These are phyloP conservation scores for Alectoria sarmentosa DNA, from an alignment of 495 filamentous ascomycete genomes.

Conservation along the genomic window DNA sequence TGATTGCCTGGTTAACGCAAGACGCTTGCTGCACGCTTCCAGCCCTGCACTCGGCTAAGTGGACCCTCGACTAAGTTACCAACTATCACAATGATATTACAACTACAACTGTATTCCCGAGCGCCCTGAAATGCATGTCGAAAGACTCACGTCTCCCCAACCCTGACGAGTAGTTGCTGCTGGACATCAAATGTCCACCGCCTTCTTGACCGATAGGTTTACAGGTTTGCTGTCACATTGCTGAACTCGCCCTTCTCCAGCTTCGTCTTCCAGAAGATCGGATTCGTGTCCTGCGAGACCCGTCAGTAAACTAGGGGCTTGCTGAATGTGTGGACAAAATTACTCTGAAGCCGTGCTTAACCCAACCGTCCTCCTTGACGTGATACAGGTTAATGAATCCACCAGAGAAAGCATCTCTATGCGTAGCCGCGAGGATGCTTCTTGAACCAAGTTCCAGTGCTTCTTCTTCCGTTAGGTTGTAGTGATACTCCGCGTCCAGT, in stretches of 20 bases:
- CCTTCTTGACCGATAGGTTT: not conserved
- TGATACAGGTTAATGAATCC: conserved; percentile 98
- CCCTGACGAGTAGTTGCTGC: not conserved
- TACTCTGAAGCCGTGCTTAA: conserved; percentile 87
- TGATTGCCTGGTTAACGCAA: not conserved
- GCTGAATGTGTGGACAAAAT: conserved; percentile 9
- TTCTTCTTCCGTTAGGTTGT: conserved; percentile 77
- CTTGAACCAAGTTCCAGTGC: conserved; percentile 84
- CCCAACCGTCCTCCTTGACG: conserved; percentile 97
- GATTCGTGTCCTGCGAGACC: conserved; percentile 61
- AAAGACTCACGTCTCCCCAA: not conserved
- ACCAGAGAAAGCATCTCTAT: conserved; percentile 95
- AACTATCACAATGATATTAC: conserved; percentile 18
- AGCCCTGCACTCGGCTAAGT: too few species aligned
- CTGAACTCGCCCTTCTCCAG: conserved; percentile 96
- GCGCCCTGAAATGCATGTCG: conserved; percentile 19
- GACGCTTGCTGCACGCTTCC: not conserved
- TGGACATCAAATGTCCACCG: not conserved
- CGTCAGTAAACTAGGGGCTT: conserved; percentile 15
- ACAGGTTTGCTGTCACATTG: conserved; percentile 79
- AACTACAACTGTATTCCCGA: conserved; percentile 17
- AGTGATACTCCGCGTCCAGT: conserved; percentile 87
- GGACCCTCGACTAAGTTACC: conserved; percentile 6
- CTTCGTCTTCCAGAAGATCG: conserved; percentile 99
- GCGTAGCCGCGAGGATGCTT: conserved; percentile 93